Evolutionary conservation across 2,329 filamentous ascomycete species (phyloP).

Genomic region (Lachnellula subtilissima): DNA sequence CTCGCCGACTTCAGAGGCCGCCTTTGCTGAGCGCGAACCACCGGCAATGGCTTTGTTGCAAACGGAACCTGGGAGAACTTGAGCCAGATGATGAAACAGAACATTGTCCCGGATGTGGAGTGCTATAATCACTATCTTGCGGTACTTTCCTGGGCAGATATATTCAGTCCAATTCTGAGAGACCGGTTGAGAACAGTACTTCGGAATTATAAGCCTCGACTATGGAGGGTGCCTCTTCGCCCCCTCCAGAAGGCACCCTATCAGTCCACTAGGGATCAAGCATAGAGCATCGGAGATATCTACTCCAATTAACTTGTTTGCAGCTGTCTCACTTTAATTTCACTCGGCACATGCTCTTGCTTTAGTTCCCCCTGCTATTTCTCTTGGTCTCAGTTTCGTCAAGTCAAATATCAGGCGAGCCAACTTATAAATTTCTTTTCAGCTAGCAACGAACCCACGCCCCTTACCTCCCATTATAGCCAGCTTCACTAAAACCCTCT

Average conservation of each 20-base stretch:
- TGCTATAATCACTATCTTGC: constrained; percentile 54
- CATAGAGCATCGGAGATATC: constrained; percentile 1
- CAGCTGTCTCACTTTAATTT: too few species aligned
- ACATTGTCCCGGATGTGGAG: constrained; percentile 37
- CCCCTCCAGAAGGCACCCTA: constrained; percentile 21
- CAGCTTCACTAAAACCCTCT: too few species aligned
- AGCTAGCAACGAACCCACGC: too few species aligned
- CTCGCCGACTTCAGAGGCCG: constrained; percentile 48
- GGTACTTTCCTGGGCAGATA: constrained; percentile 42
- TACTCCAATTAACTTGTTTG: too few species aligned
- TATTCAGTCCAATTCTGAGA: constrained; percentile 36
- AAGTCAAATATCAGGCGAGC: too few species aligned
- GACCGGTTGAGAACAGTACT: constrained; percentile 28
- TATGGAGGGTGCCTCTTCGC: constrained; percentile 12
- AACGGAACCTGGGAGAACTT: constrained; percentile 43
- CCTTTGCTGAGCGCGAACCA: constrained; percentile 45
- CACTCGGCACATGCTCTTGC: too few species aligned
- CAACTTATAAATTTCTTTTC: too few species aligned
- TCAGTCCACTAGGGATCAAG: constrained; percentile 21
- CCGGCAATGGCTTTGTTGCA: constrained; percentile 41
- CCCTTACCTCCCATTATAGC: too few species aligned
- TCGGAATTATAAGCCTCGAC: constrained; percentile 25
- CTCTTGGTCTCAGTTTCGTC: too few species aligned
- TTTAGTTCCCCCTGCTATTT: too few species aligned
- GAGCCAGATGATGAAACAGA: constrained; percentile 9